phyloP scores from a whole-genome alignment of 2,329 filamentous ascomycete species.

The Trichoderma semiorbis region DNA sequence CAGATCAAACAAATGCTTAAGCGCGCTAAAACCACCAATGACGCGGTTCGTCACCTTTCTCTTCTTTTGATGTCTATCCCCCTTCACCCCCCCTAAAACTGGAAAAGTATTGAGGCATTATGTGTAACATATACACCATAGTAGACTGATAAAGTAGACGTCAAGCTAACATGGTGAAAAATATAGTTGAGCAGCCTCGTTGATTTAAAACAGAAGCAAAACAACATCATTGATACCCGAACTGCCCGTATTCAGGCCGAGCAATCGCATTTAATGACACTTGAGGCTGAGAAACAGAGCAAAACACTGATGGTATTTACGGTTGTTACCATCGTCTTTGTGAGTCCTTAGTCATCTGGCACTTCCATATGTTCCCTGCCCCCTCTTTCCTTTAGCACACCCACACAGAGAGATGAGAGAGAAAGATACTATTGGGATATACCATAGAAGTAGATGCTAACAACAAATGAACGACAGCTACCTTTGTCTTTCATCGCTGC shows the following conservation, averaged over 20 bases:
- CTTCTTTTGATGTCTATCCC: not conserved
- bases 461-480: not conserved
- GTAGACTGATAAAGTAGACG: too few species aligned
- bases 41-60: not conserved
- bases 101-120: not conserved
- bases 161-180: not conserved
- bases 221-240: not conserved
- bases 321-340: not conserved
- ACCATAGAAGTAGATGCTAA: not conserved
- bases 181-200: not conserved
- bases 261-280: not conserved
- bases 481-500: not conserved
- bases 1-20: not conserved
- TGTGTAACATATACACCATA: not conserved
- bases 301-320: not conserved
- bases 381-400: not conserved
- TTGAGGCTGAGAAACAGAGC: not conserved
- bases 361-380: not conserved
- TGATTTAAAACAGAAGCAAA: not conserved
- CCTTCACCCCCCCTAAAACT: not conserved
- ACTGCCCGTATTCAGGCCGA: not conserved
- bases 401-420: not conserved
- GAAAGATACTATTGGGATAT: not conserved
- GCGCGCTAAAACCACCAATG: not conserved
- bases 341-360: not conserved